Evolutionary conservation across 805 yeast genomes (phyloP), one percentile per base, ranked within the genome.

Genomic region (Pichia manshurica): DNA sequence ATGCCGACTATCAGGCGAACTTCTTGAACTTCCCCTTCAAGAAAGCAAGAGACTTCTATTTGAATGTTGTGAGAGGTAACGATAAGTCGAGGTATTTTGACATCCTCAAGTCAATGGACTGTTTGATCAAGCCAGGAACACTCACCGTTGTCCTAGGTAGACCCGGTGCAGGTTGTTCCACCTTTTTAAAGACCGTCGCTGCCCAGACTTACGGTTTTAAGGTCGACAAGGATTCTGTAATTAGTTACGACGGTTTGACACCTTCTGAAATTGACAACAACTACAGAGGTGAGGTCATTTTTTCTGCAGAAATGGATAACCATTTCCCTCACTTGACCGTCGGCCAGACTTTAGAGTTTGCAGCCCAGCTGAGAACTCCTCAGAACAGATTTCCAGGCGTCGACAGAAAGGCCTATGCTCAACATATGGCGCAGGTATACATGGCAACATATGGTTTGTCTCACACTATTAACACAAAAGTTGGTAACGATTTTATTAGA

Each of bases 121-220:
- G 81, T 12, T 49, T 73, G 2, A 64, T 81, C 44, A 64, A 63
- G 40, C 81, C 85, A 1, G 87, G 87, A 39, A 81, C 80, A 49
- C 64, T 82, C 45, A 73, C 82, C 12, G 82, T 82, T 44, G 87
- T 84, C 5, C 66, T 84, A 40, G 91, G 91, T 45, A 74, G 89
- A 62, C 90, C 91, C 2, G 90, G 91, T 56, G 79, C 87, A 10
- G 87, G 88, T 46, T 82, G 87, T 59, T 73, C 87, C 2, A 81
- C 87, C 0, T 66, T 82, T 39, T 64, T 82, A 53, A 81, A 81
- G 56, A 71, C 84, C 4, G 67, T 81, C 22, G 67, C 82, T 31
- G 61, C 79, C 36, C 75, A 78, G 45, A 77, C 84, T 6, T 75
- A 78, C 57, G 86, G 86, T 36, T 79, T 77, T 58, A 60, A 74